Conservation (phyloP, 495 filamentous ascomycete genomes). For the Penicillium samsonianum region DNA sequence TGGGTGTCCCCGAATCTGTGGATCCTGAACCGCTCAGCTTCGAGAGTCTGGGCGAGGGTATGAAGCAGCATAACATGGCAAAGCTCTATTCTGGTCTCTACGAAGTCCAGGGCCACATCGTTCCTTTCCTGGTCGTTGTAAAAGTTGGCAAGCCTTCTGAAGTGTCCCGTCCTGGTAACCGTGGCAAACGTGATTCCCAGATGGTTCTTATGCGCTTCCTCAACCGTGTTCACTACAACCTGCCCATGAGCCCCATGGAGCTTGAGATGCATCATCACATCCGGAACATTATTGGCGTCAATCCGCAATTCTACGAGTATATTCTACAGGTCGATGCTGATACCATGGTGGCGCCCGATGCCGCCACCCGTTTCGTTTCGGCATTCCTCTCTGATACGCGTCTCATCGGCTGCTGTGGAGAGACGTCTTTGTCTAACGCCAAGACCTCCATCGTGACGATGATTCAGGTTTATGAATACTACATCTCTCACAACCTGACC, state of each 20-base stretch:
- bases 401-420: constrained; percentile 89
- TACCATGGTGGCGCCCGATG: constrained; percentile 88
- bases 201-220: constrained; percentile 98
- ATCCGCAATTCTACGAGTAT: constrained; percentile 98
- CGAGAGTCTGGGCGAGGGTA: constrained; percentile 92
- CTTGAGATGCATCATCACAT: constrained; percentile 99
- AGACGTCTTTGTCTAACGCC: constrained; percentile 90
- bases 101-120: constrained; percentile 96
- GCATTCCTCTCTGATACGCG: constrained; percentile 89
- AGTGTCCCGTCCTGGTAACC: constrained; percentile 93
- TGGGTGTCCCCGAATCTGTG: constrained; percentile 88
- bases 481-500: constrained; percentile 95
- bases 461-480: constrained; percentile 99
- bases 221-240: constrained; percentile 95
- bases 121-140: constrained; percentile 94
- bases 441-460: constrained; percentile 93
- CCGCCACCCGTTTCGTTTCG: constrained; percentile 89
- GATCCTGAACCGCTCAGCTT: constrained; percentile 98
- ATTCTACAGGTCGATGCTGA: constrained; percentile 97
- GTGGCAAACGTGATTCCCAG: constrained; percentile 99
- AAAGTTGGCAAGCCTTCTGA: constrained; percentile 98
- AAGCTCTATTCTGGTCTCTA: constrained; percentile 98
- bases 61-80: constrained; percentile 98
- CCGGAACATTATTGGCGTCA: constrained; percentile 97
- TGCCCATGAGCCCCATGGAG: constrained; percentile 93